phyloP scores from a whole-genome alignment of 2,329 filamentous ascomycete genomes.

The Scedosporium aurantiacum region DNA sequence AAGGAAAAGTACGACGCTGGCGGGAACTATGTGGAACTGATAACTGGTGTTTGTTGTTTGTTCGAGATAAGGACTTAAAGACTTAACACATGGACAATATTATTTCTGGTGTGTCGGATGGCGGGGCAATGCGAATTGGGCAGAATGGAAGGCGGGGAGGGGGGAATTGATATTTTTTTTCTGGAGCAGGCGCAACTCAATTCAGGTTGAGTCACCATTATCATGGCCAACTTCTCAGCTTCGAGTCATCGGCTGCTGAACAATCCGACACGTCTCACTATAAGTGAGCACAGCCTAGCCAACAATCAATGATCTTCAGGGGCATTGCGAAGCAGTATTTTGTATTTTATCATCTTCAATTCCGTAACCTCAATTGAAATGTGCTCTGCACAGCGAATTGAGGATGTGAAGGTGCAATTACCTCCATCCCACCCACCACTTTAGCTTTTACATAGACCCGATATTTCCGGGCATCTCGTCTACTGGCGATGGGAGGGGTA shows the following conservation, averaged over 20 bases:
- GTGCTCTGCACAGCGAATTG: too few species aligned
- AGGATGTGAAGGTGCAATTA: too few species aligned
- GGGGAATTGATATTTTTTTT: constrained; percentile 1
- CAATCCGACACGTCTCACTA: not conserved
- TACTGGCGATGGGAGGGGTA: too few species aligned
- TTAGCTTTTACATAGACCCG: too few species aligned
- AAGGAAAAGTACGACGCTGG: too few species aligned
- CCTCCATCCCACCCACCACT: too few species aligned
- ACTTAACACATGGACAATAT: constrained; percentile 1
- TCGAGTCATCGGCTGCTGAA: not conserved
- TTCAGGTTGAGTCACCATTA: constrained; percentile 1
- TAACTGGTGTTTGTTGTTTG: not conserved
- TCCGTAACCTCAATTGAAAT: too few species aligned
- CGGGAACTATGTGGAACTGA: not conserved
- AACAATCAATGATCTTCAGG: not conserved
- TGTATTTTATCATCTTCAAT: not conserved
- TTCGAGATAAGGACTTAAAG: not conserved
- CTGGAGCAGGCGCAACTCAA: not conserved
- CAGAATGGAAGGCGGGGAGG: not conserved
- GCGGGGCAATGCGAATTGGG: constrained; percentile 8
- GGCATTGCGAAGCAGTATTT: not conserved
- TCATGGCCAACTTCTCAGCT: not conserved
- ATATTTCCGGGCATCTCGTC: too few species aligned
- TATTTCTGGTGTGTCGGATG: constrained; percentile 10
- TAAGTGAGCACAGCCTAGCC: not conserved